Evolutionary conservation across 2,329 filamentous ascomycete genomes (phyloP), one percentile per base, ranked within the genome.

Genomic region (Penicillium occitanis): DNA sequence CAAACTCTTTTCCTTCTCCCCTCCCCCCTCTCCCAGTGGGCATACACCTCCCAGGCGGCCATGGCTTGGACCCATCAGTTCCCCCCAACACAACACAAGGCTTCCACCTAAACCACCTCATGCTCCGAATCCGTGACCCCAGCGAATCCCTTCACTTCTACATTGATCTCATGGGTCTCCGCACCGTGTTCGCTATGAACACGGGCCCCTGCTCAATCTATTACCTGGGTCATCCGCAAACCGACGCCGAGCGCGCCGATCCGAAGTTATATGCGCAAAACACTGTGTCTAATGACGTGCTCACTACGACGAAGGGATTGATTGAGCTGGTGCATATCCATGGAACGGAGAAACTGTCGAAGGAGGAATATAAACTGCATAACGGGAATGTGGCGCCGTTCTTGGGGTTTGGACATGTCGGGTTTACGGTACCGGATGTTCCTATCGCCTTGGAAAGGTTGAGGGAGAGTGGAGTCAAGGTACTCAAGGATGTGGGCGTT

Each of bases 181-280:
- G 77, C 10, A 73, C 77, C 4, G 70, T 79, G 28, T 79, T 78
- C 66, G 77, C 72, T 25, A 75, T 79, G 72, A 79, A 79, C 61
- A 71, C 74, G 40, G 76, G 78, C 7, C 77, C 76, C 7, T 78
- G 77, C 68, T 79, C 77, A 7, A 75, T 79, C 62, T 79, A 79
- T 68, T 79, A 79, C 64, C 74, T 79, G 5, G 77, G 76, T 6
- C 75, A 79, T 50, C 77, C 77, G 3, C 72, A 74, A 13, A 72
- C 74, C 14, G 64, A 70, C 13, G 71, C 70, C n/a, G 64, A 75
- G 53, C 69, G 68, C 37, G 71, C 70, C 1, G 71, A 77, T 44
- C 68, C 76, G 6, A 48, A 65, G 6, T 51, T 68, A 4, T 79
- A 75, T 73, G 74, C 75, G 11, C 65, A 68, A 50, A 68, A 71